Conservation (phyloP, 768 basidiomycete species). For the Rhodotorula babjevae region DNA sequence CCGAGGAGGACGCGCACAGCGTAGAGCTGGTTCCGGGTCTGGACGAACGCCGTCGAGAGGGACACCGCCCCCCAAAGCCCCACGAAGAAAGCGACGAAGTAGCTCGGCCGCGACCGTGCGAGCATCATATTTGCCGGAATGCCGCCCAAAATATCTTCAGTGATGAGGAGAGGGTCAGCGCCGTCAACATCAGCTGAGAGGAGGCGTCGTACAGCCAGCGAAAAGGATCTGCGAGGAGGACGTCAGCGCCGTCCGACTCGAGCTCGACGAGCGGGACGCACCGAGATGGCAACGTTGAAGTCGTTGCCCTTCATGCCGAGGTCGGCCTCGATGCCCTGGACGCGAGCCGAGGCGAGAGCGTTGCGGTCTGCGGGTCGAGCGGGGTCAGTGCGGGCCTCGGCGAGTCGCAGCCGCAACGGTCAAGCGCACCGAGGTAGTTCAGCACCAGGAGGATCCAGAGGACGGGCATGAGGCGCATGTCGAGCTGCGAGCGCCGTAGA, state of each 20-base stretch:
- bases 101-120: too few relatives aligned
- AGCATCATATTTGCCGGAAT: conserved; percentile 1
- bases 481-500: conserved; percentile 19
- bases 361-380: conserved; percentile 25
- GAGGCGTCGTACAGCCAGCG: too few relatives aligned
- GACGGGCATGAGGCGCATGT: conserved; percentile 35
- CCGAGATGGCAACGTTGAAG: conserved; percentile 17
- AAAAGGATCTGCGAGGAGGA: conserved; percentile 7
- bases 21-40: conserved; percentile 37
- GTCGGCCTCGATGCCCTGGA: conserved; percentile 34
- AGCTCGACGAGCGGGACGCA: too few relatives aligned
- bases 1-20: conserved; percentile 43
- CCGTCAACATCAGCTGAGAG: too few relatives aligned
- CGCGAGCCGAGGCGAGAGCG: conserved; percentile 40
- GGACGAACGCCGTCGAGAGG: conserved; percentile 39
- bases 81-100: background rate
- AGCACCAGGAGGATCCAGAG: conserved; percentile 32
- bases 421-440: conserved; percentile 31
- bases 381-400: too few relatives aligned
- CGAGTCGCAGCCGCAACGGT: too few relatives aligned
- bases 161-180: too few relatives aligned
- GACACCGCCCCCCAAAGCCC: conserved; percentile 22
- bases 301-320: conserved; percentile 24
- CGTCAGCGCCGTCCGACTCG: too few relatives aligned
- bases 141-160: too few relatives aligned